Evolutionary conservation across 805 yeast species (phyloP), one percentile per base, ranked within the genome.

Genomic region (Candida gorgasii): DNA sequence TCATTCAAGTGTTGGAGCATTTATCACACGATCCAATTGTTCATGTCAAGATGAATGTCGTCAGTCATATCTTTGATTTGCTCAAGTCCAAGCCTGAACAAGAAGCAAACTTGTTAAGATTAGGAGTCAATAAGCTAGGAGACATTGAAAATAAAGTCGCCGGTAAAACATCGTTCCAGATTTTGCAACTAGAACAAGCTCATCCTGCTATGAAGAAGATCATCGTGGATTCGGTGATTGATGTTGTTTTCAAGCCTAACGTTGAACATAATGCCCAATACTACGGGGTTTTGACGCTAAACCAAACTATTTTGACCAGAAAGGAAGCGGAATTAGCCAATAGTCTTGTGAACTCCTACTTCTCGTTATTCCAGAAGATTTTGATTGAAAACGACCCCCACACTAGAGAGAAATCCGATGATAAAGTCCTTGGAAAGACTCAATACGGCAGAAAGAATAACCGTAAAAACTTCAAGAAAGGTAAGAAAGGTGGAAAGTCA

Each of bases 181-280:
- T 93, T 35, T 72, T 90, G 49, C 84, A 84, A 54, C 66, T 89
- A 31, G 86, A 93, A 61, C 95, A 88, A 62, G 84, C 82, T 3
- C 99, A 93, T 62, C 99, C 99, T 14, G 93, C 93, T 38, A 93
- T 93, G 98, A 92, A 89, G 63, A 68, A 78, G 40, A 80, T 92
- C 44, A 73, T 93, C 29, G 77, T 84, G 30, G 88, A 88, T 48
- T 72, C 93, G 4, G 84, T 92, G 28, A 78, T 86, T 38, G 98
- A 93, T 61, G 76, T 84, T 39, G 72, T 89, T 23, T 84, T 88
- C 63, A 80, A 86, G 55, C 78, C 82, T 39, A 82, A 82, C 26
- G 54, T 59, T 22, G 97, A 89, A 47, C 86, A 89, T 63, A 95
- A 89, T 57, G 81, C 96, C 6, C 80, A 86, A 46, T 93, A 93